phyloP scores from a whole-genome alignment of 192 early-diverging fungal genomes.

The Chytriomyces hyalinus region DNA sequence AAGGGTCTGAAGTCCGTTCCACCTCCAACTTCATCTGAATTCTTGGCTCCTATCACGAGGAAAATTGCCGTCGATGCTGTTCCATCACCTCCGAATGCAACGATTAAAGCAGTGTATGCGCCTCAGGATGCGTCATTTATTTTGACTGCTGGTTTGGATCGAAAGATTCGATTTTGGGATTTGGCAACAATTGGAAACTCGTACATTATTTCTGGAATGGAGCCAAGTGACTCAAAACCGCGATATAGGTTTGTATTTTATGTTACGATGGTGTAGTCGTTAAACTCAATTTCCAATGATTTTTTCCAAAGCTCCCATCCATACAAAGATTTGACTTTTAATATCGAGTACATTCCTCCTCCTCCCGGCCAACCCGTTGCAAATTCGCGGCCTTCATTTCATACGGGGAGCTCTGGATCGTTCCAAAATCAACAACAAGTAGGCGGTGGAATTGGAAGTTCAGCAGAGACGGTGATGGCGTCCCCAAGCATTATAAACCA shows the following conservation, averaged over 20 bases:
- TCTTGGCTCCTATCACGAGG: constrained; percentile 8
- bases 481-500: constrained; percentile 56
- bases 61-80: constrained; percentile 8
- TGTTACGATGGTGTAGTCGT: not conserved
- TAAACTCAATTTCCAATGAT: not conserved
- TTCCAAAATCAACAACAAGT: constrained; percentile 41
- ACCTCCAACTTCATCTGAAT: constrained; percentile 1
- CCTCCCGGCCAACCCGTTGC: constrained; percentile 23
- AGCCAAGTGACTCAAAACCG: constrained; percentile 60
- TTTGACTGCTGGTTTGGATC: constrained; percentile 81
- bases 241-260: constrained; percentile 61
- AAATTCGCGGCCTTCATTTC: constrained; percentile 29
- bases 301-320: constrained; percentile 54
- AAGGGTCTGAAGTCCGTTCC: constrained; percentile 49
- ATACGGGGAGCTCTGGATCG: constrained; percentile 22
- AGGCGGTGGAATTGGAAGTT: constrained; percentile 10
- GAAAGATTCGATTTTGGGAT: constrained; percentile 89
- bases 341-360: constrained; percentile 60
- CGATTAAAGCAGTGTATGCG: constrained; percentile 14
- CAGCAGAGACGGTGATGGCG: constrained; percentile 34
- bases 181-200: constrained; percentile 70
- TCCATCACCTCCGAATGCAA: not conserved
- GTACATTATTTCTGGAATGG: constrained; percentile 71
- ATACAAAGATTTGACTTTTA: constrained; percentile 60
- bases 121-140: constrained; percentile 64